Base-by-base conservation (phyloP, 306 rosid species). In the Quercus parvula region DNA sequence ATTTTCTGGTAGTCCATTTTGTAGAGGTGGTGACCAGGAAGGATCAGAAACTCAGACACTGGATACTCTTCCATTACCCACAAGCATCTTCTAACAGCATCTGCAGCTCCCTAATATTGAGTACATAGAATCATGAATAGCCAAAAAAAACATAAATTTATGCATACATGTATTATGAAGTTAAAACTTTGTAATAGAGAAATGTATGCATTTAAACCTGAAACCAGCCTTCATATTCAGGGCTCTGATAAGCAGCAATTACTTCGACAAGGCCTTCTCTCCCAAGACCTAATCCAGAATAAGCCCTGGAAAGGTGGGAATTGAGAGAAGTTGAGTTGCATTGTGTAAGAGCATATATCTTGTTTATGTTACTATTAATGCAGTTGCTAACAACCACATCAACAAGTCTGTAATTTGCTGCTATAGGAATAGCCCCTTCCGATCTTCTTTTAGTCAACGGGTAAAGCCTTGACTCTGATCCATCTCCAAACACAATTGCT, bases 371-470 rank as follows among this genome's bases (percentile, higher is more conserved):
- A 75, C 85, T 80, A 77, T 81, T 79, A 51, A 83, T 70, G 73
- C 89, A 86, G 78, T 83, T 86, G 84, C 87, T 86, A 72, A 86
- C 78, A n/a, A 83, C 85, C 4, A 71, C 75, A 63, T 86, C 89
- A 31, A 86, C 79, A 3, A 86, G 89, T 22, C 85, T 79, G 55
- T 82, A 83, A n/a, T 83, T 77, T n/a, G 87, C 86, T 27, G 85
- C 87, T 7, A 83, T 77, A 10, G 89, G 89, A 27, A 86, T 59
- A 18, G 89, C 89, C 28, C 81, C 87, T 77, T 83, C 81, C 12
- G 87, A 73, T 80, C 86, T 80, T 70, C 83, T 76, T 86, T 80
- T 83, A 20, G 89, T 86, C 75, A 86, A 71, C 8, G 87, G 87
- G 67, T 83, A 77, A 31, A 86, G 87, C 64, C 70, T 75, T 27